Evolutionary conservation across 2,329 filamentous ascomycete species (phyloP).

Genomic region (Periconia sp.): DNA sequence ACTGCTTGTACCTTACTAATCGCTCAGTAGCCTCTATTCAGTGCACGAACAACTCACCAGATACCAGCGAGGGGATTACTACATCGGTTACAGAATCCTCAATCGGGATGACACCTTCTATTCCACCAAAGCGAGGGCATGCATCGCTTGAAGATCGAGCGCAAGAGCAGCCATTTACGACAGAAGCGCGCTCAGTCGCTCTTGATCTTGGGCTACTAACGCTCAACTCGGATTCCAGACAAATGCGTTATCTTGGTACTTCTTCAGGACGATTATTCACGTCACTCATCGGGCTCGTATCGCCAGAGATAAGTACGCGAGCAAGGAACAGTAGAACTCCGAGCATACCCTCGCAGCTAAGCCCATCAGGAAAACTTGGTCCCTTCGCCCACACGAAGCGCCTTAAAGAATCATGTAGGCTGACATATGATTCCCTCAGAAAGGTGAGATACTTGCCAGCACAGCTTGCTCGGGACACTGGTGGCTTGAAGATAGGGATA

Average conservation of each 20-base stretch:
- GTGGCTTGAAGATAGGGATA: no score
- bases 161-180: conserved; percentile 14
- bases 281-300: conserved; percentile 25
- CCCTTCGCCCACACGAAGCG: conserved; percentile 8
- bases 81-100: not conserved
- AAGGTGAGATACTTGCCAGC: no score
- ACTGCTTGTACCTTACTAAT: no score
- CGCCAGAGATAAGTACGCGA: conserved; percentile 4
- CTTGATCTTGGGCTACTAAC: conserved; percentile 47
- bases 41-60: no score
- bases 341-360: not conserved
- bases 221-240: conserved; percentile 46
- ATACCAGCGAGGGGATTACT: no score
- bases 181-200: conserved; percentile 37
- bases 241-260: conserved; percentile 47
- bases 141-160: not conserved
- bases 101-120: not conserved
- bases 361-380: conserved; percentile 4
- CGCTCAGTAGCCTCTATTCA: no score
- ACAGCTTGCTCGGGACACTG: no score
- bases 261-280: conserved; percentile 47
- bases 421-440: conserved; percentile 6
- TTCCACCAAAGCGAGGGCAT: not conserved
- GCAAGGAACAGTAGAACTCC: not conserved
- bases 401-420: conserved; percentile 8